phyloP scores from a whole-genome alignment of 352 stramenopile species.

The Phytophthora lateralis region DNA sequence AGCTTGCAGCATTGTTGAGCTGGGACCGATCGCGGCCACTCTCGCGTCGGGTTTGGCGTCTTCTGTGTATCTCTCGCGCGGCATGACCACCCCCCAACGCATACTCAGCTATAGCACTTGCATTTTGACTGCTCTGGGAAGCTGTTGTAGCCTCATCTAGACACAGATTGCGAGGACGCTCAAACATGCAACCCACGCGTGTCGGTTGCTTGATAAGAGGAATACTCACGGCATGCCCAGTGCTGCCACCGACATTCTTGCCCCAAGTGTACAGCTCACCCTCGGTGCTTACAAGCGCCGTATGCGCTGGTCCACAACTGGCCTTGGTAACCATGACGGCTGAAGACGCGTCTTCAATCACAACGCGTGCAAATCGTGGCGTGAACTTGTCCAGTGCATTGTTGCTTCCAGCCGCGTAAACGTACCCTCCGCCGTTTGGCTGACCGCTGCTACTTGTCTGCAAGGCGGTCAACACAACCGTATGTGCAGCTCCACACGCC shows the following conservation, averaged over 20 bases:
- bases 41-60: constrained; percentile 10
- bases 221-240: constrained; percentile 50
- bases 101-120: constrained; percentile 47
- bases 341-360: constrained; percentile 21
- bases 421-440: constrained; percentile 32
- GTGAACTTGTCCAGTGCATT: constrained; percentile 70
- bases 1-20: constrained; percentile 18
- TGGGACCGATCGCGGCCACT: constrained; percentile 10
- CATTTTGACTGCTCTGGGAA: constrained; percentile 73
- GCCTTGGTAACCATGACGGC: constrained; percentile 42
- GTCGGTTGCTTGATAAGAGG: constrained; percentile 46
- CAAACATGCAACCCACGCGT: constrained; percentile 65
- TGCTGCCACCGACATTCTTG: constrained; percentile 70
- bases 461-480: constrained; percentile 50
- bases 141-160: constrained; percentile 35
- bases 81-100: constrained; percentile 42
- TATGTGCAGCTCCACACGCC: constrained; percentile 71
- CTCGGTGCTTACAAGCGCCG: constrained; percentile 58
- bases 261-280: constrained; percentile 82
- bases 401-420: constrained; percentile 73
- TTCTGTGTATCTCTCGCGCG: constrained; percentile 11
- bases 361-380: constrained; percentile 51
- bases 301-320: constrained; percentile 74
- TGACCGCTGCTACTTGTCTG: constrained; percentile 11
- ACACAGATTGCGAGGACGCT: constrained; percentile 58